These are phyloP conservation scores for Castanea mollissima DNA, from an alignment of 306 rosid genomes.

Conservation along the genomic window DNA sequence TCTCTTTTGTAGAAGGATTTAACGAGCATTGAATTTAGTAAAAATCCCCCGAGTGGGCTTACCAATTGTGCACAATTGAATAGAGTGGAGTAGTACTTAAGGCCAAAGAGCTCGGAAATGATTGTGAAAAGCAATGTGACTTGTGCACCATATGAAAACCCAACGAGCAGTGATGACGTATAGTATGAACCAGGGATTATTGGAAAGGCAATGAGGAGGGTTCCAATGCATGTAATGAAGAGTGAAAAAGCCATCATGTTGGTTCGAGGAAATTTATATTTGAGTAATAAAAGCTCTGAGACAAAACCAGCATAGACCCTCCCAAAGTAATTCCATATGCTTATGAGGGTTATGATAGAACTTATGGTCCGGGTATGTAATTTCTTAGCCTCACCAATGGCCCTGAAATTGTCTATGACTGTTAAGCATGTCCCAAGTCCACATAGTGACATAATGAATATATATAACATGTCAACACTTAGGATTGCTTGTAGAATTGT, in stretches of 20 bases:
- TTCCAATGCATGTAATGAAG: slow-evolving; percentile 29
- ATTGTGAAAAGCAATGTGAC: slow-evolving; percentile 42
- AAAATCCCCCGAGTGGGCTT: slow-evolving; percentile 41
- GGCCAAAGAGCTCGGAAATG: slow-evolving; percentile 52
- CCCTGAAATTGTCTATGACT: slow-evolving; percentile 39
- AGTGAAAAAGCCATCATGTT: slow-evolving; percentile 35
- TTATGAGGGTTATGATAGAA: slow-evolving; percentile 32
- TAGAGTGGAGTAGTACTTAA: slow-evolving; percentile 44
- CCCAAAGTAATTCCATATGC: slow-evolving; percentile 55
- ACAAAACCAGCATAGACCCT: slow-evolving; percentile 41
- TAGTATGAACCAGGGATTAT: slow-evolving; percentile 26
- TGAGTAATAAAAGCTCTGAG: slow-evolving; percentile 31
- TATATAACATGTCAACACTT: slow-evolving; percentile 42
- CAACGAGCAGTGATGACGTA: slow-evolving; percentile 34
- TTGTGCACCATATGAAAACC: slow-evolving; percentile 51
- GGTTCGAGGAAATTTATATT: slow-evolving; percentile 33
- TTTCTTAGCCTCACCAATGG: slow-evolving; percentile 42
- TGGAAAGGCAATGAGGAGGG: slow-evolving; percentile 44
- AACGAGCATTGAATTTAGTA: slow-evolving; percentile 36
- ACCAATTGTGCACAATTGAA: slow-evolving; percentile 44
- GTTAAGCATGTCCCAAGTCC: slow-evolving; percentile 44
- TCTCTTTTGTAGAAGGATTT: slow-evolving; percentile 35
- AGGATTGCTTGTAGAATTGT: slow-evolving; percentile 44
- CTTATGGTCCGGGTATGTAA: slow-evolving; percentile 18
- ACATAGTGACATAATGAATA: slow-evolving; percentile 28